Evolutionary conservation across 352 stramenopile species (phyloP), one percentile per base, ranked within the genome.

Genomic region (Phytophthora europaea): DNA sequence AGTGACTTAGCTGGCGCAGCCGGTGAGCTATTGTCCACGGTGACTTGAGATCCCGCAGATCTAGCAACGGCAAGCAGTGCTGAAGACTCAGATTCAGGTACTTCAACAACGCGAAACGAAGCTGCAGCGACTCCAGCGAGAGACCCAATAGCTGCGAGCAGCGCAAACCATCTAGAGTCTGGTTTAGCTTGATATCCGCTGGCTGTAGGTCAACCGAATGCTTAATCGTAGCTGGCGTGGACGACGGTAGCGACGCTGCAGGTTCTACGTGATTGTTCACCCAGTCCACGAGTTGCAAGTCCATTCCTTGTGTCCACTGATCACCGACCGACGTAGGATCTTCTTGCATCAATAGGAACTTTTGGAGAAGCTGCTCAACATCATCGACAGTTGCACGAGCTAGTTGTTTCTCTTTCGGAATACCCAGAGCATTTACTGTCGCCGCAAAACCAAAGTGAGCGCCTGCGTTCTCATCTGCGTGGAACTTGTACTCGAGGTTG

Each of bases 251-350:
- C 1, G 68, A 82, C 16, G 54, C 75, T 33, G 61, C 63, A 28
- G 64, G 81, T 64, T 97, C 89, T 1, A 95, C 72, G 34, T 91
- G 83, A 23, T 78, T 91, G 61, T 97, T 97, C 16, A 97, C 84
- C 90, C 89, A 97, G 60, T 97, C 89, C 2, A 96, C 84, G 0
- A 97, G 77, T 72, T 97, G 91, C 7, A 82, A 73, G 66, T 97
- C 89, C 88, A 97, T 96, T 2, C 70, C 72, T 23, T 75, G 55
- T 12, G 83, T 90, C 90, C 90, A 97, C 50, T 48, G 0, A 28
- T 67, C 38, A 22, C 26, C 58, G 20, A 71, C 36, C 1, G 15
- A 47, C 1, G n/a, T 34, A 9, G 68, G 58, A 36, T 66, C 33
- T 59, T 20, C 43, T 59, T 80, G 63, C 15, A 61, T 48, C 10